Base-by-base conservation (phyloP, 1,284 basidiomycete species). In the Phellopilus nigrolimitatus region DNA sequence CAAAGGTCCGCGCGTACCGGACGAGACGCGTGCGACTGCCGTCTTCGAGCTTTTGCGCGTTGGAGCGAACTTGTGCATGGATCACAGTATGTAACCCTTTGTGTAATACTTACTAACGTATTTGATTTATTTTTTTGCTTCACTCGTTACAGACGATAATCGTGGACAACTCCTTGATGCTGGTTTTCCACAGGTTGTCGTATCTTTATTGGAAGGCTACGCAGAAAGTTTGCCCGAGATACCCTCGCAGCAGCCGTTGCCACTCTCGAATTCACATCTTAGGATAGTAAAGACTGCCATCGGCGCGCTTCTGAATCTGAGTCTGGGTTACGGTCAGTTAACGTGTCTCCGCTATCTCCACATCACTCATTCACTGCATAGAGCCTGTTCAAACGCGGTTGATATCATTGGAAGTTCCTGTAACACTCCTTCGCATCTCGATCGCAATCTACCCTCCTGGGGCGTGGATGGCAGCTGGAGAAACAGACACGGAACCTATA, bases 241-340 rank as follows among this genome's bases (percentile, higher is more conserved):
- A 10, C 68, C 71, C 0, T 64, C 67, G 38, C 44, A 60, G 24
- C 65, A 66, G 39, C 78, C 79, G 13, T 63, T 79, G 13, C 68
- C 76, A 17, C 66, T 87, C 21, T 71, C 79, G 39, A 69, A 77
- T 46, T 64, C 74, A 7, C 81, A 90, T 60, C 74, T 92, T 34
- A 84, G 79, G 61, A 71, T 92, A 52, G 72, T 91, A 47, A 82
- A 83, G 61, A 91, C 88, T 3, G 78, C 86, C 3, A 77, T 91
- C 50, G 91, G 91, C 3, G 84, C 87, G 5, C 71, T 94, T 24
- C 67, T 94, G 44, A 94, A 94, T 61, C 79, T 84, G 17, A 84
- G 84, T 57, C 73, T 93, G 49, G 82, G 82, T 47, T 91, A 83
- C 64, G 83, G 89, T 88, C 56, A 47, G 77, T 64, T 22, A 10